Conservation (phyloP, 164 flowering plant species). For the Tetrastigma voinierianum region DNA sequence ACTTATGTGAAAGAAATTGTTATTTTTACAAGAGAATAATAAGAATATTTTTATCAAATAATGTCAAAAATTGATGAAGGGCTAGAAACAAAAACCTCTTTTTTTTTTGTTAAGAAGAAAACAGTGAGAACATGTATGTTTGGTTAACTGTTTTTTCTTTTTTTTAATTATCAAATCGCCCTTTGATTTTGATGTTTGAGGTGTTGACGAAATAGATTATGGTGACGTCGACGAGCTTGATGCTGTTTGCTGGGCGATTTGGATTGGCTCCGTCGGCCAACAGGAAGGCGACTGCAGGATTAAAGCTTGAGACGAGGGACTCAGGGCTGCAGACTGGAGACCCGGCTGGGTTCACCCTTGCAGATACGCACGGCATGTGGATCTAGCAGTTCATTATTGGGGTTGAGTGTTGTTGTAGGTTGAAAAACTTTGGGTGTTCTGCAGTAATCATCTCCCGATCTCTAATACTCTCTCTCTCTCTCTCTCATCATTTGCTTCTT, state of each 20-base stretch:
- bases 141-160: too few relatives aligned
- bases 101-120: too few relatives aligned
- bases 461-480: too few relatives aligned
- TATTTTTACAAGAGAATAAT: too few relatives aligned
- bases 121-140: too few relatives aligned
- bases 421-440: slow-evolving; percentile 74
- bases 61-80: too few relatives aligned
- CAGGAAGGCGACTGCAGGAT: slow-evolving; percentile 89
- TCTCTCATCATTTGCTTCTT: too few relatives aligned
- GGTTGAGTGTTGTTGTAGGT: slow-evolving; percentile 94
- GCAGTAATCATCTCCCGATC: slow-evolving; percentile 22
- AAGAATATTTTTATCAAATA: too few relatives aligned
- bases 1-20: too few relatives aligned
- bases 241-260: slow-evolving; percentile 97
- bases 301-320: slow-evolving; percentile 83
- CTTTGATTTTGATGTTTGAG: too few relatives aligned
- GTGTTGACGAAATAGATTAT: slow-evolving; percentile 64
- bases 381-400: slow-evolving; percentile 83
- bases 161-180: too few relatives aligned
- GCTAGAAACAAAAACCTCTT: too few relatives aligned
- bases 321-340: slow-evolving; percentile 96
- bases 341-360: slow-evolving; percentile 95
- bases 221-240: slow-evolving; percentile 73
- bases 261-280: slow-evolving; percentile 97
- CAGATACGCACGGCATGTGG: slow-evolving; percentile 97